Evolutionary conservation across 2,329 filamentous ascomycete species (phyloP).

Genomic region (Ascochyta lentis): DNA sequence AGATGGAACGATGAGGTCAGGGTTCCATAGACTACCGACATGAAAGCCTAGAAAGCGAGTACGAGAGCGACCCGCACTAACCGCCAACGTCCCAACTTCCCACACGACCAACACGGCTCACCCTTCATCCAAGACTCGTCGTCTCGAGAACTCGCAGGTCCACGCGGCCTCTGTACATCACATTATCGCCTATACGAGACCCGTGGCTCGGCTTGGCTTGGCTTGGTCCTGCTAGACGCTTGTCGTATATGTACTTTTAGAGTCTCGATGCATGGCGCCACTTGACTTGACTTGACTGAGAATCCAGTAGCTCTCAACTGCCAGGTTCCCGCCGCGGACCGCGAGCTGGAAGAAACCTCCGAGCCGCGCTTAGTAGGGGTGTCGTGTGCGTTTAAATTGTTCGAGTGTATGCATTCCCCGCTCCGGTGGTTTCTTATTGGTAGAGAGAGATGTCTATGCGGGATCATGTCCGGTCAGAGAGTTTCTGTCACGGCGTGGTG

Average conservation of each 20-base stretch:
- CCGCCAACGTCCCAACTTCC: too few species aligned
- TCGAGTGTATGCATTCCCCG: too few species aligned
- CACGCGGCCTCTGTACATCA: not conserved
- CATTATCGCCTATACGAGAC: not conserved
- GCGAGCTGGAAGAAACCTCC: not conserved
- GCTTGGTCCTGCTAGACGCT: too few species aligned
- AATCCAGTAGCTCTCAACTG: not conserved
- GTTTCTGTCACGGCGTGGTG: not conserved
- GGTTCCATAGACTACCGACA: too few species aligned
- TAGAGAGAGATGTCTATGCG: not conserved
- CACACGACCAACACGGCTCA: not conserved
- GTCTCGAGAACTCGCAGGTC: not conserved
- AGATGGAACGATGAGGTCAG: too few species aligned
- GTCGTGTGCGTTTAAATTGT: too few species aligned
- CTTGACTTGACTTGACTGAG: too few species aligned
- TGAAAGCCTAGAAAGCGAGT: too few species aligned
- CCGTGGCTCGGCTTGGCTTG: not conserved
- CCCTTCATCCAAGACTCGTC: not conserved
- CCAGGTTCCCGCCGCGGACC: slow-evolving; percentile 4
- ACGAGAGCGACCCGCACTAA: too few species aligned
- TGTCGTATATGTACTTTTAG: too few species aligned
- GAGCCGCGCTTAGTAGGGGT: not conserved
- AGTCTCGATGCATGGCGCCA: too few species aligned
- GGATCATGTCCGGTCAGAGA: not conserved
- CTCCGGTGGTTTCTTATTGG: too few species aligned